Evolutionary conservation across 345 rosid species (phyloP).

Genomic region (Eucalyptus decipiens): DNA sequence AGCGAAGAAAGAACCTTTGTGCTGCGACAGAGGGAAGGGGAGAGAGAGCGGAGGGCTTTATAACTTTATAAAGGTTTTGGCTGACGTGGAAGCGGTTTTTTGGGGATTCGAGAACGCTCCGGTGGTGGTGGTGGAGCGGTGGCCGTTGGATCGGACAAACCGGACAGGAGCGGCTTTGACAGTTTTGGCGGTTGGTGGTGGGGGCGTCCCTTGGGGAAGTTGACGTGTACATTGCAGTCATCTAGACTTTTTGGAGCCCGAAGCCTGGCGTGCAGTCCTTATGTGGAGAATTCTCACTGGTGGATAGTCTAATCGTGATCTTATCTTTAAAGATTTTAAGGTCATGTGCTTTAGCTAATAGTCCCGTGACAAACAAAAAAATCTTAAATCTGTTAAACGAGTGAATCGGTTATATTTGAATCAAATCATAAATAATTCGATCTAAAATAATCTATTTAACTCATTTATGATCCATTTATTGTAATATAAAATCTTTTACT

Average conservation of each 20-base stretch:
- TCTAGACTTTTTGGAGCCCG: neutral
- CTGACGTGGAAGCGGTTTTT: neutral
- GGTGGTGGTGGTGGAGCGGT: neutral
- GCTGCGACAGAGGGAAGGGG: neutral
- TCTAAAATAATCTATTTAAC: fast-evolving
- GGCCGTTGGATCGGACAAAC: neutral
- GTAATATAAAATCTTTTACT: fast-evolving
- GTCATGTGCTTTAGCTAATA: neutral
- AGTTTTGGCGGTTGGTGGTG: neutral
- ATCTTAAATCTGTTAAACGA: no score
- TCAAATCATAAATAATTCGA: no score
- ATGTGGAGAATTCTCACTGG: neutral
- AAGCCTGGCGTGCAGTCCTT: neutral
- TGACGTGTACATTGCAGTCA: neutral
- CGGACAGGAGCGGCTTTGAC: neutral
- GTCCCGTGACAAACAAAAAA: neutral
- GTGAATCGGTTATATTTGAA: fast-evolving
- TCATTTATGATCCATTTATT: fast-evolving
- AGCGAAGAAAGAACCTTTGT: neutral
- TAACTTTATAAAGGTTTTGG: neutral
- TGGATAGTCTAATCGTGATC: neutral
- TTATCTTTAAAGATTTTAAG: neutral
- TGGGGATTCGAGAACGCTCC: slow-evolving; percentile 3
- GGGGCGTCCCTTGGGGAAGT: neutral
- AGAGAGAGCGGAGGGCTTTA: neutral